phyloP scores from a whole-genome alignment of 2,329 filamentous ascomycete species.

The Apiospora kogelbergensis region DNA sequence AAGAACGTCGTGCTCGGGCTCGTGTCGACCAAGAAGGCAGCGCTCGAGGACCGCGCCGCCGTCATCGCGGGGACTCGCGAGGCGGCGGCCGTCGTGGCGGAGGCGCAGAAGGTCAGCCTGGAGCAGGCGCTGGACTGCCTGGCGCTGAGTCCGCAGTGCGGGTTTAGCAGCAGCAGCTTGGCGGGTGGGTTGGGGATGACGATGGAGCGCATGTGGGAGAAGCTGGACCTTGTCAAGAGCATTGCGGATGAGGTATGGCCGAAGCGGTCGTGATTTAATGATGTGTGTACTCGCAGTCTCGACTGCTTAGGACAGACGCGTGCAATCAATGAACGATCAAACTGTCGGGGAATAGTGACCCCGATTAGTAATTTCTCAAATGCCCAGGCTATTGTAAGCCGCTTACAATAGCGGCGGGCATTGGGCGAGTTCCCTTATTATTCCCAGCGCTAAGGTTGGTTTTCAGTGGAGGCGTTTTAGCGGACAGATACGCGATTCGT shows the following conservation, averaged over 20 bases:
- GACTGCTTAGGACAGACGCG: too few relatives aligned
- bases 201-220: constrained; percentile 28
- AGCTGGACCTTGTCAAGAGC: constrained; percentile 25
- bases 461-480: background rate
- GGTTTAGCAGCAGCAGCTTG: constrained; percentile 33
- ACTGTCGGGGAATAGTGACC: background rate
- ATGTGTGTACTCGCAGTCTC: too few relatives aligned
- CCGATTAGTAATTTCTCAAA: background rate
- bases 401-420: too few relatives aligned
- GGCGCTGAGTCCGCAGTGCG: constrained; percentile 58
- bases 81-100: constrained; percentile 56
- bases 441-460: too few relatives aligned
- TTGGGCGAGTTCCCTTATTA: too few relatives aligned
- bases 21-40: constrained; percentile 48
- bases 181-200: constrained; percentile 28
- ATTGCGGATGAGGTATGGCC: constrained; percentile 26
- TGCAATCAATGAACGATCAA: background rate
- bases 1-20: constrained; percentile 54
- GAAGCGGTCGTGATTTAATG: background rate
- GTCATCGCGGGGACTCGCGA: constrained; percentile 43
- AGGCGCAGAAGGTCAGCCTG: constrained; percentile 51
- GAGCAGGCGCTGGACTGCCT: constrained; percentile 56
- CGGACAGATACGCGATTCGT: background rate
- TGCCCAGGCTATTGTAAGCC: background rate
- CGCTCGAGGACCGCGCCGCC: constrained; percentile 44